Evolutionary conservation across 257 asterid species (phyloP), one percentile per base, ranked within the genome.

Genomic region (Hygrophila difformis): DNA sequence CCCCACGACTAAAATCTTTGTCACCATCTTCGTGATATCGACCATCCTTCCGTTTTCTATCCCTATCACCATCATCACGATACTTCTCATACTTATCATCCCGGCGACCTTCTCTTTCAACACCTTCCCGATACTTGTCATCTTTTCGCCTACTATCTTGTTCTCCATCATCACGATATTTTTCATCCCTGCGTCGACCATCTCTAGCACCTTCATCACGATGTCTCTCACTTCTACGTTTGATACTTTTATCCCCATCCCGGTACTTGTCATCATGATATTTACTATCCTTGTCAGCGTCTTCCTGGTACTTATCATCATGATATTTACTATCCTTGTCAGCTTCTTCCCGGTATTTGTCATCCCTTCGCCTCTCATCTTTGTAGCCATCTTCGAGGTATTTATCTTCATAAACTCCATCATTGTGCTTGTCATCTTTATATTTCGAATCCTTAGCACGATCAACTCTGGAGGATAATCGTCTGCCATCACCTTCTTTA

Each of bases 351-450:
- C 69, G 67, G 44, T 74, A 70, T 61, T 78, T 79, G 2, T 61
- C 77, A 60, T 79, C 91, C 54, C 70, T 66, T 41, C 74, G 75
- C 58, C 72, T 73, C 20, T 72, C 77, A 65, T 79, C 93, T 74
- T 62, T 91, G 54, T 66, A 78, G 31, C 55, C 64, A 60, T 77
- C 80, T 50, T 87, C 84, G 51, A 42, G 76, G 55, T 67, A 66
- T 60, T 74, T 78, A 39, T 72, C 95, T 33, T 64, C 62, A 62
- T 67, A 63, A 49, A 42, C 56, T 38, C 65, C 81, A 40, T 75
- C 92, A 47, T 69, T 84, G 60, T 74, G 62, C 75, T 64, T 77
- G 50, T 76, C 94, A 57, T 81, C 91, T 63, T 64, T 74, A 60
- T 66, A 51, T 64, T 69, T 84, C 51, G 66, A 68, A 67, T 79